Conservation (phyloP, 1,139 yeast genomes). For the Suhomyces yuchorum region DNA sequence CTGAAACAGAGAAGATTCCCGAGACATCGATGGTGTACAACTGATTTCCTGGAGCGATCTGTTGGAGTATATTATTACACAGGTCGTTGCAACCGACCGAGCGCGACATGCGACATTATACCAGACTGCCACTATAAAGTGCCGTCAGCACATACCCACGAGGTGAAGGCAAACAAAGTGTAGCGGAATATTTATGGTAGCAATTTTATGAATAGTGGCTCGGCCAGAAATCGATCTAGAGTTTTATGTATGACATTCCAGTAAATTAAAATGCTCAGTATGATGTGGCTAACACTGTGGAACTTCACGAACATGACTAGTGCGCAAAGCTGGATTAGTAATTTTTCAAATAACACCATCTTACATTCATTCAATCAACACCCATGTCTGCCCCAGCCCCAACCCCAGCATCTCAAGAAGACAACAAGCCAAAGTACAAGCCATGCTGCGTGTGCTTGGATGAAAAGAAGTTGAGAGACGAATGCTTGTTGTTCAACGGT, state of each 20-base stretch:
- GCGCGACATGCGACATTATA: slow-evolving; percentile 4
- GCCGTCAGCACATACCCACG: too few species aligned
- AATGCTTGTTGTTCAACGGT: slow-evolving; percentile 81
- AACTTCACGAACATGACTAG: not conserved
- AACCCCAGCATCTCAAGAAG: slow-evolving; percentile 5
- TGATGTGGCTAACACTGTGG: slow-evolving; percentile 1
- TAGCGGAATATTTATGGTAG: not conserved
- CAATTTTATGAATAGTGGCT: not conserved
- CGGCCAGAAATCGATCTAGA: not conserved
- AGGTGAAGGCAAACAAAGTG: too few species aligned
- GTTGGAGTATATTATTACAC: not conserved
- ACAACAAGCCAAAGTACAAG: slow-evolving; percentile 59
- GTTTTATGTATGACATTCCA: not conserved
- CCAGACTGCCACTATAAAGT: not conserved
- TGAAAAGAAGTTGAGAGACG: slow-evolving; percentile 82
- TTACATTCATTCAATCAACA: not conserved
- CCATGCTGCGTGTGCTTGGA: slow-evolving; percentile 96
- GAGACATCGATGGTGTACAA: slow-evolving; percentile 11
- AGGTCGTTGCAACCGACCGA: slow-evolving; percentile 5
- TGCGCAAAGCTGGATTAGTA: slow-evolving; percentile 8
- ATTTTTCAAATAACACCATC: slow-evolving; percentile 9
- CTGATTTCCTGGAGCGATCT: not conserved
- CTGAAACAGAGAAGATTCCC: slow-evolving; percentile 8
- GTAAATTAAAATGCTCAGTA: not conserved
- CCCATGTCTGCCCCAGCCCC: slow-evolving; percentile 9